Percentiles rank a stretch among this genome's conserved stretches.
These are phyloP conservation scores for Cryptosporidium ubiquitum DNA, from an alignment of 169 alveolate genomes.

Conservation along the genomic window DNA sequence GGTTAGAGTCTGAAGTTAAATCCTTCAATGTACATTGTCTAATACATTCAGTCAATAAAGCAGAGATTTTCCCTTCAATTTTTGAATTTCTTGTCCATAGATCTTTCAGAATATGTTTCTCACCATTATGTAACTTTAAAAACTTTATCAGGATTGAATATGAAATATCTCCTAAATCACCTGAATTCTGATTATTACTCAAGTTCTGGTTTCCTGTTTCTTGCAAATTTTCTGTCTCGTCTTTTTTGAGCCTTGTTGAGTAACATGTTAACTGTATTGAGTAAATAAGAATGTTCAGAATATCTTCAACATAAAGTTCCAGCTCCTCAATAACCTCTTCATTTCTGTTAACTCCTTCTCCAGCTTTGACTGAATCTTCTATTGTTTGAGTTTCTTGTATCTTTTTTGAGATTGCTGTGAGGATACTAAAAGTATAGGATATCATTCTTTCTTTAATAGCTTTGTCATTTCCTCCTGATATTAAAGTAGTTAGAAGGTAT, in stretches of 20 bases:
- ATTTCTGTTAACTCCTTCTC: not conserved
- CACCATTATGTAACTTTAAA: slow-evolving; percentile 40
- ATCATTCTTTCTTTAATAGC: slow-evolving; percentile 8
- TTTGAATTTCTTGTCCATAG: slow-evolving; percentile 37
- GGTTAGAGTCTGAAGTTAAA: not conserved
- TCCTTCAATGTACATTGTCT: slow-evolving; percentile 48
- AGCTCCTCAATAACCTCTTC: slow-evolving; percentile 20
- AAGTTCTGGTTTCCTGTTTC: not conserved
- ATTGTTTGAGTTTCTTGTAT: not conserved
- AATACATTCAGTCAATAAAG: slow-evolving; percentile 44
- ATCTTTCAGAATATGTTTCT: slow-evolving; percentile 38
- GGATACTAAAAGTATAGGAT: slow-evolving; percentile 10
- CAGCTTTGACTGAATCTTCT: not conserved
- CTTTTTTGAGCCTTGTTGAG: slow-evolving; percentile 22
- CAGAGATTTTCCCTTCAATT: slow-evolving; percentile 36
- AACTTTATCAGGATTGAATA: slow-evolving; percentile 30
- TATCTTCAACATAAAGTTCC: slow-evolving; percentile 35
- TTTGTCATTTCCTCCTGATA: slow-evolving; percentile 9
- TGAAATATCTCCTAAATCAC: not conserved
- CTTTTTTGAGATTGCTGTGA: slow-evolving; percentile 24
- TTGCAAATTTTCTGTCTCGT: not conserved
- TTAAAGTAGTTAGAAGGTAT: slow-evolving; percentile 1
- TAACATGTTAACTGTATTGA: slow-evolving; percentile 51
- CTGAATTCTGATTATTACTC: not conserved
- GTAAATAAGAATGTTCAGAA: slow-evolving; percentile 29